These are phyloP conservation scores for Aspergillus sp. DNA, from an alignment of 2,329 filamentous ascomycete species.

Conservation along the genomic window DNA sequence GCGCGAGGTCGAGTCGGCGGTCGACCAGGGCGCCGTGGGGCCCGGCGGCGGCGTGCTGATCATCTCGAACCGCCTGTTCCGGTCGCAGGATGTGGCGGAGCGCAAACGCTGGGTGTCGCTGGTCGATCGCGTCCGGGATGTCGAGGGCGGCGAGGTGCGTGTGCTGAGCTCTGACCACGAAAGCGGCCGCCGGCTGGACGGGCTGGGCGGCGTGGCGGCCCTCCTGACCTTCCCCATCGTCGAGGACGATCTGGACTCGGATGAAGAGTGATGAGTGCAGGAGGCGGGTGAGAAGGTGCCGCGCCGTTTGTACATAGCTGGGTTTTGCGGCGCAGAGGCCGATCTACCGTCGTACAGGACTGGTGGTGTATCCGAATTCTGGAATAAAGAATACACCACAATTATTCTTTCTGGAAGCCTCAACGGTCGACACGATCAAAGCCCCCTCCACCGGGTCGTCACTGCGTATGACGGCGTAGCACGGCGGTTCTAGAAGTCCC, in stretches of 20 bases:
- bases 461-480: too few relatives aligned
- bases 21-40: conserved; percentile 84
- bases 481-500: too few relatives aligned
- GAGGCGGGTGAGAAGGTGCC: not conserved
- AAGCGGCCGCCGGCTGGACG: conserved; percentile 81
- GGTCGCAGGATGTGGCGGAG: conserved; percentile 73
- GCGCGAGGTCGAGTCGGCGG: conserved; percentile 75
- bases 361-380: too few relatives aligned
- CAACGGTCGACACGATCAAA: too few relatives aligned
- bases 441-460: too few relatives aligned
- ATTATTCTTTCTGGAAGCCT: too few relatives aligned
- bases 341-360: too few relatives aligned
- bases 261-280: not conserved
- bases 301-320: too few relatives aligned
- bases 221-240: conserved; percentile 85
- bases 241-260: conserved; percentile 69
- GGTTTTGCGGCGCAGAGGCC: too few relatives aligned
- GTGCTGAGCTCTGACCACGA: conserved; percentile 94
- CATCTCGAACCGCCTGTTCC: conserved; percentile 83
- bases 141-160: conserved; percentile 79
- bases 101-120: conserved; percentile 79
- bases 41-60: conserved; percentile 80
- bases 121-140: conserved; percentile 80
- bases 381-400: too few relatives aligned
- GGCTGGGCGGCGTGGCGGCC: conserved; percentile 82